A percentile compares a stretch with the other conserved stretches of the same genome.
Evolutionary conservation across 2,329 filamentous ascomycete genomes (phyloP).

Genomic region (Xylariaceae sp.): DNA sequence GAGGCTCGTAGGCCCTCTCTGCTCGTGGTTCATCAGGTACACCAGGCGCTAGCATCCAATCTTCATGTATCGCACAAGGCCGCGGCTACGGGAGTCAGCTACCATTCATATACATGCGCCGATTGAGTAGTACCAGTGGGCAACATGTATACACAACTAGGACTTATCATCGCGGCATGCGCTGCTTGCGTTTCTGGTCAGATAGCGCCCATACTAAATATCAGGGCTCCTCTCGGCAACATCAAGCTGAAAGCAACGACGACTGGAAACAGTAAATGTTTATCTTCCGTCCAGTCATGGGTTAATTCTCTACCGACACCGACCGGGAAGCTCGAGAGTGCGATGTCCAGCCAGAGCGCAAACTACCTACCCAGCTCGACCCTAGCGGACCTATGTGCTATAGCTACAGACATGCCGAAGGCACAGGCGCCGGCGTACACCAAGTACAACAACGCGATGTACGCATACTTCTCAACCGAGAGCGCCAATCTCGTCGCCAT

Average conservation of each 20-base stretch:
- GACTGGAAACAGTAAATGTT: neutral
- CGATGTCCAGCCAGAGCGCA: neutral
- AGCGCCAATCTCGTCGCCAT: slow-evolving; percentile 15
- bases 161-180: neutral
- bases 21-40: neutral
- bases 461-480: slow-evolving; percentile 21
- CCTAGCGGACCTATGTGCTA: slow-evolving; percentile 7
- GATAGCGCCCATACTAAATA: neutral
- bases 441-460: slow-evolving; percentile 15
- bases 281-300: neutral
- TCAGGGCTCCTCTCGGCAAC: neutral
- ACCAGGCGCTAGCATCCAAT: neutral
- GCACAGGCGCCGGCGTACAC: slow-evolving; percentile 8
- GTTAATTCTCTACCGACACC: slow-evolving; percentile 9
- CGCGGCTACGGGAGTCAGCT: neutral
- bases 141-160: neutral
- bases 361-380: neutral
- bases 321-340: slow-evolving; percentile 2
- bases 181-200: neutral
- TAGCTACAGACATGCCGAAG: slow-evolving; percentile 1
- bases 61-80: neutral
- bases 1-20: neutral
- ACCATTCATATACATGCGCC: neutral
- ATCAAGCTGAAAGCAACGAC: neutral
- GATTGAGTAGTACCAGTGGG: neutral